Evolutionary conservation across 2,329 filamentous ascomycete genomes (phyloP).

Genomic region (Stagonosporopsis rhizophila): DNA sequence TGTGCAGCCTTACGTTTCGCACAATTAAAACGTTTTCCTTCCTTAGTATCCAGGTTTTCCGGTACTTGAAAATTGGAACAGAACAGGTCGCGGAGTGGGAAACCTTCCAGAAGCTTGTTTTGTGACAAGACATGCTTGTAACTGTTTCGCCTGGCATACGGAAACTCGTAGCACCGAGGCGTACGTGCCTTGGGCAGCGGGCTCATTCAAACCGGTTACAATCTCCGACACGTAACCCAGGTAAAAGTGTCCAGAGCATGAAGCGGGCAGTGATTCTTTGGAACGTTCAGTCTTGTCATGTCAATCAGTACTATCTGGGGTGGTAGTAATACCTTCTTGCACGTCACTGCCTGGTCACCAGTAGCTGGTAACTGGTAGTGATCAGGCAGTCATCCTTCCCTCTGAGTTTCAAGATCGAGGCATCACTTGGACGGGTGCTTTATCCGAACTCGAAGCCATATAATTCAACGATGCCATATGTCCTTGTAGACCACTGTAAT

Average conservation of each 20-base stretch:
- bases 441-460: too few species aligned
- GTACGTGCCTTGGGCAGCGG: neutral
- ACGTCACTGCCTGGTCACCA: neutral
- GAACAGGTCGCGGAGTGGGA: neutral
- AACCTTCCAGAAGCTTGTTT: conserved; percentile 9
- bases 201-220: neutral
- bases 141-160: neutral
- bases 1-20: neutral
- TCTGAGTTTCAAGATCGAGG: too few species aligned
- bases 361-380: too few species aligned
- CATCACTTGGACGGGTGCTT: too few species aligned
- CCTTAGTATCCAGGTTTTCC: neutral
- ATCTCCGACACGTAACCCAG: neutral
- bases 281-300: neutral
- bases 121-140: conserved; percentile 1
- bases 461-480: too few species aligned
- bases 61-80: neutral
- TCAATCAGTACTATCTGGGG: neutral
- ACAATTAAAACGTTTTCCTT: conserved; percentile 3
- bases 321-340: neutral
- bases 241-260: neutral
- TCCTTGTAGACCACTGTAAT: too few species aligned
- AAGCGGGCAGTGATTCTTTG: neutral
- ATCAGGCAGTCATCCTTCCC: too few species aligned
- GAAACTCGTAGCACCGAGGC: neutral